Evolutionary conservation across 495 filamentous ascomycete species (phyloP), one percentile per base, ranked within the genome.

Genomic region (Aspergillus ellipticus): DNA sequence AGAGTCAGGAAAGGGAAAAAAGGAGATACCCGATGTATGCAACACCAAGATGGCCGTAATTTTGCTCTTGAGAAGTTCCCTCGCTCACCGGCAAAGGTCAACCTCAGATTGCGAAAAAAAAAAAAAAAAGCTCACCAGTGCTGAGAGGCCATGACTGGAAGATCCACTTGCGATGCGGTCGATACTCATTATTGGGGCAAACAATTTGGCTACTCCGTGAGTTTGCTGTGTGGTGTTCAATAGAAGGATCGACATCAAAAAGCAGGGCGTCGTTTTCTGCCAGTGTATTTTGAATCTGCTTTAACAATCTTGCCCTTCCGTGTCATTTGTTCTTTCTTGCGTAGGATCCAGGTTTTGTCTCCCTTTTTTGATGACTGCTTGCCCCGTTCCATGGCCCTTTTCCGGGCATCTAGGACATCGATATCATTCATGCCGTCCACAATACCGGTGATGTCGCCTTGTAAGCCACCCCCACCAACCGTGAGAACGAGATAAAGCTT

Each of bases 241-340:
- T 2, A 20, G 35, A 24, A 7, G 17, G 7, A 6, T 22, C 22
- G 26, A 33, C 26, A 56, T 77, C 66, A 85, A 52, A 83, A 85
- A 4, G 71, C 75, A 13, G 74, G 69, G n/a, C 86, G 79, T 67
- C 94, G 78, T 70, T 89, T 96, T 60, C 92, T 81, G 19, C 94
- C 94, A 2, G 94, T 97, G 65, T 94, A 98, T 69, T 92, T 97
- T 19, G 89, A 92, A 58, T 79, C 88, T 4, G 82, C 72, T 80
- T 96, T 97, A 54, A 97, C 91, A 11, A 96, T 82, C 79, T 94
- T 97, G 19, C 94, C 94, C 73, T 96, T 96, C 64, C 81, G 80
- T 70, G 90, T 87, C 89, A 94, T 92, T 74, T 95, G 89, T 58
- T 95, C 90, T 74, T 98, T 98, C 74, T 97, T 98, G 64, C 83